Percentiles rank a stretch among this genome's conserved stretches.
Evolutionary conservation across 1,284 basidiomycete genomes (phyloP).

Genomic region (Ustilago tritici): DNA sequence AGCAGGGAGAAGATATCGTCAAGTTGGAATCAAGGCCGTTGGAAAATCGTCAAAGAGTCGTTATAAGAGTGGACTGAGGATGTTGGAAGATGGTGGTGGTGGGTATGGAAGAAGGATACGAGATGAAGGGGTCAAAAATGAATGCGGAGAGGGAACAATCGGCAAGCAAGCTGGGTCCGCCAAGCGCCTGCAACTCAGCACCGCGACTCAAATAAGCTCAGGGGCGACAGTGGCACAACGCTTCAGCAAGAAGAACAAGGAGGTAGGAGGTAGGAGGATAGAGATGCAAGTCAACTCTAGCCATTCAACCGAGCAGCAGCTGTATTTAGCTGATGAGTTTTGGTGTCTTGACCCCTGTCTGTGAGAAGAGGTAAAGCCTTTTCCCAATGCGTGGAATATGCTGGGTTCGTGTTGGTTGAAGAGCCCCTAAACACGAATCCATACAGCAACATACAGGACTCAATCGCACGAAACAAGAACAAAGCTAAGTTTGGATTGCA

Average conservation of each 20-base stretch:
- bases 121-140: constrained; percentile 9
- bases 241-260: background rate
- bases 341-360: constrained; percentile 18
- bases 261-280: background rate
- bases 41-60: constrained; percentile 16
- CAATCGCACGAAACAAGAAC: background rate
- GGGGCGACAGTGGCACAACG: background rate
- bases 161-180: background rate
- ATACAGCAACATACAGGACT: constrained; percentile 1
- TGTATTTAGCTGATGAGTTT: background rate
- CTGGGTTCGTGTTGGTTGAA: constrained; percentile 48
- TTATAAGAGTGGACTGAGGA: constrained; percentile 19
- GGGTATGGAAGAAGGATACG: constrained; percentile 6
- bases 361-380: background rate
- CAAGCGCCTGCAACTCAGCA: constrained; percentile 1
- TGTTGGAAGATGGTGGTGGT: constrained; percentile 7
- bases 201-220: constrained; percentile 11
- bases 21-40: constrained; percentile 13
- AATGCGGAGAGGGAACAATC: constrained; percentile 1
- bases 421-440: constrained; percentile 31
- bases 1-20: background rate
- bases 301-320: background rate
- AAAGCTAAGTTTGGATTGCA: background rate
- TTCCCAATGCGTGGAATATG: constrained; percentile 14
- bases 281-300: constrained; percentile 10